phyloP scores from a whole-genome alignment of 83 land plant species.

The Diphasiastrum complanatum region DNA sequence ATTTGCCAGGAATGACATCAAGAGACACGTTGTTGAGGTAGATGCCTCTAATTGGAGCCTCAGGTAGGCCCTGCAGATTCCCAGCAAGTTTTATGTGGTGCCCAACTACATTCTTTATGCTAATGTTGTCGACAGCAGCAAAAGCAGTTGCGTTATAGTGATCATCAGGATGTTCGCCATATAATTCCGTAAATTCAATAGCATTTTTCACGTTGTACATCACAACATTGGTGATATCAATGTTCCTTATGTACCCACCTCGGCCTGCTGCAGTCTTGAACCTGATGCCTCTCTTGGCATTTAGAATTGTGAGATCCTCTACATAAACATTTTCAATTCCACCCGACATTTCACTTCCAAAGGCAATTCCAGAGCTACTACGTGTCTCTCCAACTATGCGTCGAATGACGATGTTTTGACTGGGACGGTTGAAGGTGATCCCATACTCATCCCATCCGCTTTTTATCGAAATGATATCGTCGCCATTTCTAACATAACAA shows the following conservation, averaged over 20 bases:
- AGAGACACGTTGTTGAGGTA: not conserved
- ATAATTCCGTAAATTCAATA: not conserved
- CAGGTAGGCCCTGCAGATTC: not conserved
- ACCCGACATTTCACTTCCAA: too few relatives aligned
- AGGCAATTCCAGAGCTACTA: too few relatives aligned
- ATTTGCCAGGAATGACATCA: not conserved
- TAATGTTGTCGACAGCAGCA: not conserved
- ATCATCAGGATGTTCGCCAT: not conserved
- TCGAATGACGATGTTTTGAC: too few relatives aligned
- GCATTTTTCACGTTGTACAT: too few relatives aligned
- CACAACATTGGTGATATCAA: too few relatives aligned
- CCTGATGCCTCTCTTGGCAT: too few relatives aligned
- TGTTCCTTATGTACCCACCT: too few relatives aligned
- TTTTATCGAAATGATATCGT: not conserved
- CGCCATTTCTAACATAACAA: not conserved
- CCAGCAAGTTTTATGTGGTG: not conserved
- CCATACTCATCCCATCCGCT: too few relatives aligned
- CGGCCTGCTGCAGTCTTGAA: too few relatives aligned
- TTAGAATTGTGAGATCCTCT: not conserved
- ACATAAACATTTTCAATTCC: not conserved
- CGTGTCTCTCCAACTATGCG: too few relatives aligned
- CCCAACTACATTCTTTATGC: not conserved
- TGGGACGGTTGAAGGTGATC: too few relatives aligned
- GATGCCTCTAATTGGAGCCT: not conserved
- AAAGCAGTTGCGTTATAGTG: not conserved